phyloP scores from a whole-genome alignment of 441 rosid species.

The Mallotus japonicus region DNA sequence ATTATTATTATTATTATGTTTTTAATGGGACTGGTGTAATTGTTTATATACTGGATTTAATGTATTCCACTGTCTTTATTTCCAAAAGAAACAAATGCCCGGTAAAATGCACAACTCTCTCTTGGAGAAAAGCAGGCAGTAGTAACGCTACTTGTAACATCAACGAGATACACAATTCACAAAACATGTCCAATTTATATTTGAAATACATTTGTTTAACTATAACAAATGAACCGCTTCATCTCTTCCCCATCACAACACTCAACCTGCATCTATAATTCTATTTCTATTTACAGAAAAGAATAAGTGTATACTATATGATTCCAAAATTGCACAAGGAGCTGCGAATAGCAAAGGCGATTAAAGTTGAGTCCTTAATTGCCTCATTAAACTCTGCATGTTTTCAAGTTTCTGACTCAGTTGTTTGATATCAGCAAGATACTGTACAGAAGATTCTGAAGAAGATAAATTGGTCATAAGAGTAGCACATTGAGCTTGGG shows the following conservation, averaged over 20 bases:
- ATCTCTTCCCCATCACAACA: slow-evolving; percentile 18
- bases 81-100: too few relatives aligned
- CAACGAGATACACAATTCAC: not conserved
- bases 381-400: slow-evolving; percentile 59
- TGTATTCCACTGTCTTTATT: too few relatives aligned
- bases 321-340: slow-evolving; percentile 32
- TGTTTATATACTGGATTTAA: not conserved
- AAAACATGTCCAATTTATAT: not conserved
- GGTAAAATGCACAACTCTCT: too few relatives aligned
- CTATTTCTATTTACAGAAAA: slow-evolving; percentile 52
- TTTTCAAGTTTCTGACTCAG: slow-evolving; percentile 62
- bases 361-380: slow-evolving; percentile 60
- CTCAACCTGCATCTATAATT: slow-evolving; percentile 26
- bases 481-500: slow-evolving; percentile 60
- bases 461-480: slow-evolving; percentile 37
- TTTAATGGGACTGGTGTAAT: not conserved
- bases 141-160: too few relatives aligned
- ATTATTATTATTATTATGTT: not conserved
- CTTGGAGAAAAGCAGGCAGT: too few relatives aligned
- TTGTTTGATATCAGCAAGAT: slow-evolving; percentile 42
- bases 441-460: slow-evolving; percentile 40
- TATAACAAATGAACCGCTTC: slow-evolving; percentile 8
- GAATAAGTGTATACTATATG: slow-evolving; percentile 32
- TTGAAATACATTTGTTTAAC: slow-evolving; percentile 17
- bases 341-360: not conserved